Evolutionary conservation across 352 stramenopile genomes (phyloP).

Genomic region (Lagenidium sp.): DNA sequence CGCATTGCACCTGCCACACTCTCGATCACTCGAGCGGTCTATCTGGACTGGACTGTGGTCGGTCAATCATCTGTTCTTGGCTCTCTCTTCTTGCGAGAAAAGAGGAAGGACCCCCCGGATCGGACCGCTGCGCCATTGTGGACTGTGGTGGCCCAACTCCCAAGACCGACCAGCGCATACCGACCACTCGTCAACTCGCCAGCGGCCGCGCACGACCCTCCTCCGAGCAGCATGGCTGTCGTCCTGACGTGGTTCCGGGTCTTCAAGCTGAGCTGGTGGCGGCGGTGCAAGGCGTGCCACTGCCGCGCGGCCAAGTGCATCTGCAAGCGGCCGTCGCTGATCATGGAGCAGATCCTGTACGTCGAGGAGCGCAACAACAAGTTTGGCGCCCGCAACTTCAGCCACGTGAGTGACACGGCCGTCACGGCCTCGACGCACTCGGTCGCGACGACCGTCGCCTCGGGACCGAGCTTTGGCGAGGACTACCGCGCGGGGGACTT

Average conservation of each 20-base stretch:
- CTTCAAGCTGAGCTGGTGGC: conserved; percentile 59
- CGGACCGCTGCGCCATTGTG: too few relatives aligned
- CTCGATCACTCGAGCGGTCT: too few relatives aligned
- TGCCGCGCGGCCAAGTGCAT: conserved; percentile 58
- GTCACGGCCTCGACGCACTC: conserved; percentile 22
- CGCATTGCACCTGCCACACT: too few relatives aligned
- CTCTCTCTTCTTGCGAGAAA: too few relatives aligned
- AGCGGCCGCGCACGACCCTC: neutral
- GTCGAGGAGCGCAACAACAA: conserved; percentile 80
- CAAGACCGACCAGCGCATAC: too few relatives aligned
- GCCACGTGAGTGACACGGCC: conserved; percentile 63
- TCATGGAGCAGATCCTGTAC: conserved; percentile 75
- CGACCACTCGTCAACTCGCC: too few relatives aligned
- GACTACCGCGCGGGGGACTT: conserved; percentile 22
- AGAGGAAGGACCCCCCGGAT: too few relatives aligned
- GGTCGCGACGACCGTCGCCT: conserved; percentile 24
- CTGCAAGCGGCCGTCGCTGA: conserved; percentile 55
- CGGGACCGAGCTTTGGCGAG: conserved; percentile 17
- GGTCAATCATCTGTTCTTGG: too few relatives aligned
- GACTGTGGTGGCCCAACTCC: too few relatives aligned
- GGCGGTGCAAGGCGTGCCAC: conserved; percentile 52
- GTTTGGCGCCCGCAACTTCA: conserved; percentile 66
- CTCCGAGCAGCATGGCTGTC: conserved; percentile 30
- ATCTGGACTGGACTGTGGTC: too few relatives aligned
- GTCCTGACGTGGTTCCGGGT: conserved; percentile 45